These are phyloP conservation scores for Actinomortierella wolfii DNA, from an alignment of 371 early-diverging fungal species.

Conservation along the genomic window DNA sequence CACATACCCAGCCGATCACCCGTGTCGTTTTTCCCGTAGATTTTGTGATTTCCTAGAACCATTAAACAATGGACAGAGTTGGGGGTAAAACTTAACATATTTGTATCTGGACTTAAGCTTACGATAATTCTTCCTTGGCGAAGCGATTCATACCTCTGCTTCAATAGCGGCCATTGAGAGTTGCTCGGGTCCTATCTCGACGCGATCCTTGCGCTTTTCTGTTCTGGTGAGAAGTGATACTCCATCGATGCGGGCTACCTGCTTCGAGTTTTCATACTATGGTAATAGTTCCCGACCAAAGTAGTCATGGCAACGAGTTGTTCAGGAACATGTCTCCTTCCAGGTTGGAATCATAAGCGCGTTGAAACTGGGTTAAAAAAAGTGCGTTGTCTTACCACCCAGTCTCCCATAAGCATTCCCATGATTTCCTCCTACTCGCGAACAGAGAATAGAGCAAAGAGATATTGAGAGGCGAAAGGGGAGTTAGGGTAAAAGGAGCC, in stretches of 20 bases:
- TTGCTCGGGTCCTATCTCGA: constrained; percentile 68
- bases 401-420: constrained; percentile 73
- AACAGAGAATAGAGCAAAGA: neutral
- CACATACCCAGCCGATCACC: constrained; percentile 75
- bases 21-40: constrained; percentile 50
- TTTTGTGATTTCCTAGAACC: constrained; percentile 50
- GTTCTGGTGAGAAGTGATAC: constrained; percentile 68
- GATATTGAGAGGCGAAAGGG: neutral
- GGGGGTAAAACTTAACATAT: neutral
- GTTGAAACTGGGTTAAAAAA: too few species aligned
- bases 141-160: constrained; percentile 55
- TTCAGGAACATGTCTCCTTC: neutral
- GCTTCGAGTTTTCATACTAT: constrained; percentile 23
- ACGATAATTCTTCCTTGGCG: neutral
- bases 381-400: constrained; percentile 51
- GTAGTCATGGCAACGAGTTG: neutral
- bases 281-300: neutral
- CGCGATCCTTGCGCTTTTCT: constrained; percentile 78
- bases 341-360: too few species aligned
- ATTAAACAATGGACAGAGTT: neutral
- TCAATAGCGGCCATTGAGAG: constrained; percentile 69
- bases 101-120: neutral
- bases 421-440: constrained; percentile 68
- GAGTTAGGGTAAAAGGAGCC: too few species aligned
- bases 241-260: constrained; percentile 55